A percentile compares a stretch with the other conserved stretches of the same genome.
These are phyloP conservation scores for Hericium alpestre DNA, from an alignment of 768 basidiomycete genomes.

Conservation along the genomic window DNA sequence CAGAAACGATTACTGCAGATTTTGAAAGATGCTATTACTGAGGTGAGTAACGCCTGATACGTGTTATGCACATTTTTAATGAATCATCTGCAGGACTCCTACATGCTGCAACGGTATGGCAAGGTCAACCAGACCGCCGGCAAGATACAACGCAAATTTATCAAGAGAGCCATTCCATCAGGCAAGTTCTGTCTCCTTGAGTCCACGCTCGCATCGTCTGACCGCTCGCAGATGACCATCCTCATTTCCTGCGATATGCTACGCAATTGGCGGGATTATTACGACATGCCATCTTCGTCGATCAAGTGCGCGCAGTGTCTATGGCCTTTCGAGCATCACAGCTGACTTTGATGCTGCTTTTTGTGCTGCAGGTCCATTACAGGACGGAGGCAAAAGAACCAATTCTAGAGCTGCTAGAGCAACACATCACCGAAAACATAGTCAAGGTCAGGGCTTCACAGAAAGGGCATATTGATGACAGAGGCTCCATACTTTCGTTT, in stretches of 20 bases:
- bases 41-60: slow-evolving; percentile 31
- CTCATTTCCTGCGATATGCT: slow-evolving; percentile 65
- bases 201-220: not conserved
- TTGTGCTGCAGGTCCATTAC: slow-evolving; percentile 37
- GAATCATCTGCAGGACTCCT: slow-evolving; percentile 44
- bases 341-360: not conserved
- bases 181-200: slow-evolving; percentile 28
- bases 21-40: slow-evolving; percentile 58
- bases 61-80: not conserved
- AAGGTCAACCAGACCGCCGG: slow-evolving; percentile 49
- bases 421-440: slow-evolving; percentile 87
- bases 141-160: slow-evolving; percentile 44
- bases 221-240: slow-evolving; percentile 50
- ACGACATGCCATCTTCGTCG: slow-evolving; percentile 74
- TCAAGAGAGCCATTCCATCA: slow-evolving; percentile 56
- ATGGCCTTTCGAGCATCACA: not conserved
- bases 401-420: slow-evolving; percentile 65
- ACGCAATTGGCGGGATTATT: slow-evolving; percentile 52
- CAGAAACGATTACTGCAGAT: slow-evolving; percentile 79
- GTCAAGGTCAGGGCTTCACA: slow-evolving; percentile 53
- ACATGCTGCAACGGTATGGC: slow-evolving; percentile 61
- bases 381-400: slow-evolving; percentile 40
- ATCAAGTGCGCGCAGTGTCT: slow-evolving; percentile 43
- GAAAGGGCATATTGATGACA: not conserved
- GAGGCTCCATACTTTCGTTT: not conserved